Base-by-base conservation (phyloP, 2,329 filamentous ascomycete genomes). In the Pseudocercospora musae region DNA sequence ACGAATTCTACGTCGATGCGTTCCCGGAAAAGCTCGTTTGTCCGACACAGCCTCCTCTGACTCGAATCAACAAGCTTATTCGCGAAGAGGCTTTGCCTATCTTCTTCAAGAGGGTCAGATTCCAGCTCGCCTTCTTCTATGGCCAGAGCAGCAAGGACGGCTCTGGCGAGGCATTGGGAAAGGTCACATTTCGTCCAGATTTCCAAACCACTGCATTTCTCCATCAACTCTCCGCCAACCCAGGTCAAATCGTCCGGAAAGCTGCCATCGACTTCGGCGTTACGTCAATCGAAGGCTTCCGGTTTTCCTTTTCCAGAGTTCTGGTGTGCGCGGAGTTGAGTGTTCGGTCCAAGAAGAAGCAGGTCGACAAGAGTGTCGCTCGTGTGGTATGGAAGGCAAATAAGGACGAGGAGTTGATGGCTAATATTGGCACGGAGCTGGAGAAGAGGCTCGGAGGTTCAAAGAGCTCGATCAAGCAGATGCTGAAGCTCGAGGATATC, bases 31-130 rank as follows among this genome's bases (percentile, higher is more conserved):
- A 20, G 3, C 18, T 64, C 20, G 31, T n/a, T n/a, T 33, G 7
- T 31, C 58, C 59, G 2, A 60, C 57, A 5, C 60, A 65, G 29
- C 63, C 63, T 48, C 63, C 63, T 6, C 4, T 63, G 1, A 11
- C 60, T 5, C 50, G 52, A 6, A 44, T 21, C 21, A 60, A 13
- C n/a, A 44, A 23, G 7, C 46, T 62, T 1, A n/a, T 63, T 1
- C 63, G 63, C 4, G 25, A 37, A 10, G 63, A 63, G 27, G 53
- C 11, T 2, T 29, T 63, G 1, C 53, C 63, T 1, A 15, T 62
- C 1, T 63, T 65, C 40, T 60, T 60, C 57, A 25, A 23, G 6
- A 23, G 2, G 7, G 23, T 4, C 9, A 44, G 15, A 18, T 57
- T 61, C 44, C 15, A 40, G 20, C 23, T 56, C 11, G 20, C 8